Conservation (phyloP, 257 asterid species). For the Cynanchum wilfordii region DNA sequence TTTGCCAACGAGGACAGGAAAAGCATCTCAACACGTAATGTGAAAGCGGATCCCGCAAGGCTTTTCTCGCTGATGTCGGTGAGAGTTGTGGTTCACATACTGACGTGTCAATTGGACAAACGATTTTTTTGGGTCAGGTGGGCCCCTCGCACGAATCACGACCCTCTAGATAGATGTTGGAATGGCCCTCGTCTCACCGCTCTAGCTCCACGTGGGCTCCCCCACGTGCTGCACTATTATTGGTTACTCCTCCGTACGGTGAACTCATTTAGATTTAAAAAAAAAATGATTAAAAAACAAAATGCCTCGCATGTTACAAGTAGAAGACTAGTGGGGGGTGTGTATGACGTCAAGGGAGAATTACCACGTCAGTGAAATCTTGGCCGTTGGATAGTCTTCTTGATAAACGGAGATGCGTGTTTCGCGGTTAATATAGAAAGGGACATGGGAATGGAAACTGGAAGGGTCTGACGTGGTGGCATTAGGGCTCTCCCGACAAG, state of each 20-base stretch:
- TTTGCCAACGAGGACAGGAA: slow-evolving; percentile 19
- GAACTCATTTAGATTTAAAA: too few species aligned
- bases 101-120: slow-evolving; percentile 37
- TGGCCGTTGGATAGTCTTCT: slow-evolving; percentile 29
- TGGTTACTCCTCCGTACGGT: not conserved
- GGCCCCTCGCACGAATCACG: slow-evolving; percentile 26
- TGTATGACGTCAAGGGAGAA: slow-evolving; percentile 13
- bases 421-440: slow-evolving; percentile 21
- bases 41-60: slow-evolving; percentile 20
- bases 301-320: not conserved
- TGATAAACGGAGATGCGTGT: slow-evolving; percentile 31
- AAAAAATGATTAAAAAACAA: too few species aligned
- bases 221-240: slow-evolving; percentile 20
- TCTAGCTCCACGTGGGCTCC: slow-evolving; percentile 24
- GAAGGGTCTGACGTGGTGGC: slow-evolving; percentile 30
- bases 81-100: slow-evolving; percentile 13
- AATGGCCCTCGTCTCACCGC: slow-evolving; percentile 23
- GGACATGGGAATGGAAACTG: not conserved
- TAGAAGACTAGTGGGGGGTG: slow-evolving; percentile 5
- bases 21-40: slow-evolving; percentile 26
- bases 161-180: slow-evolving; percentile 30
- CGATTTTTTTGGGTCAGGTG: slow-evolving; percentile 4
- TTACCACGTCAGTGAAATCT: not conserved
- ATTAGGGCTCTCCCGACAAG: slow-evolving; percentile 16
- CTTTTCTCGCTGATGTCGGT: slow-evolving; percentile 23